Conservation (phyloP, 2,329 filamentous ascomycete genomes). For the Aspergillus aculeatus region DNA sequence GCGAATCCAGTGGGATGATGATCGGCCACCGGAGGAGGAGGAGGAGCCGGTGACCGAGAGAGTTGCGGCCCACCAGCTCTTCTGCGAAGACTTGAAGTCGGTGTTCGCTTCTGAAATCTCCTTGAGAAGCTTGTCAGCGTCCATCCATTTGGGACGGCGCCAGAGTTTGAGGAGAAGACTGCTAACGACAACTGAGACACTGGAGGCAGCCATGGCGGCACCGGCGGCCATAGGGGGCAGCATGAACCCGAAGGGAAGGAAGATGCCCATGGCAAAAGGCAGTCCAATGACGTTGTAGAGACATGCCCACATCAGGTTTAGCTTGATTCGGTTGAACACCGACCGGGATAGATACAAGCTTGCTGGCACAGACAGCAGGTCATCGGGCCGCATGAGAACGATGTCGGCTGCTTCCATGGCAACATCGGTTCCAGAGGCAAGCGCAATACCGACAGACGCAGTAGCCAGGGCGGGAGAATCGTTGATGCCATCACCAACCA, state of each 20-base stretch:
- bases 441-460: slow-evolving; percentile 88
- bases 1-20: slow-evolving; percentile 20
- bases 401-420: slow-evolving; percentile 97
- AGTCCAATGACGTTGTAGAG: slow-evolving; percentile 88
- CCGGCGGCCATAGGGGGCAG: slow-evolving; percentile 93
- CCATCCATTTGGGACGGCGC: slow-evolving; percentile 83
- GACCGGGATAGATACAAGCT: slow-evolving; percentile 75
- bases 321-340: slow-evolving; percentile 90
- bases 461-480: slow-evolving; percentile 93
- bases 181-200: slow-evolving; percentile 83
- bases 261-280: slow-evolving; percentile 95
- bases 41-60: slow-evolving; percentile 22
- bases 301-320: slow-evolving; percentile 91
- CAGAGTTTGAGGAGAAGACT: slow-evolving; percentile 84
- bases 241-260: slow-evolving; percentile 79
- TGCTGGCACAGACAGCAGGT: slow-evolving; percentile 89
- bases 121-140: slow-evolving; percentile 63
- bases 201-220: slow-evolving; percentile 88
- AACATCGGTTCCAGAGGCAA: slow-evolving; percentile 89
- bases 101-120: slow-evolving; percentile 44
- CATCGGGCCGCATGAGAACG: slow-evolving; percentile 88
- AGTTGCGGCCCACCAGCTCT: slow-evolving; percentile 34
- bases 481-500: slow-evolving; percentile 99
- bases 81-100: slow-evolving; percentile 17
- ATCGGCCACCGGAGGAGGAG: slow-evolving; percentile 14